A percentile compares a stretch with the other conserved stretches of the same genome.
Evolutionary conservation across 148 eudicot genomes (phyloP).

Genomic region (Rhododendron molle): DNA sequence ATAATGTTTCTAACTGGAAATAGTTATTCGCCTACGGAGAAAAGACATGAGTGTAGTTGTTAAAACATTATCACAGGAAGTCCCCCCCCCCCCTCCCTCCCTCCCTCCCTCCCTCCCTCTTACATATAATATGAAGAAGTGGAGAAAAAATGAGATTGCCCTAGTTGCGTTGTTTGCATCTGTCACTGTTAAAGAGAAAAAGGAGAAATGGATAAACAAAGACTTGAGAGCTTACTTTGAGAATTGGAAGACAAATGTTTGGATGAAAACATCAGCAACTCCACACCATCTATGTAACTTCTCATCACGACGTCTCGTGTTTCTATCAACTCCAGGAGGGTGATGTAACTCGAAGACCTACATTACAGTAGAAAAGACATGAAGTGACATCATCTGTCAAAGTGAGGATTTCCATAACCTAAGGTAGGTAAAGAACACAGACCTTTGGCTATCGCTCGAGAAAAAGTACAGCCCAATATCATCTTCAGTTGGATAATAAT

Average conservation of each 20-base stretch:
- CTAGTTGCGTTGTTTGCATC: not conserved
- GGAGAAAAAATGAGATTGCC: not conserved
- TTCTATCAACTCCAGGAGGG: constrained; percentile 36
- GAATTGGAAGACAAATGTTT: constrained; percentile 31
- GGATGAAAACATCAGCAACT: constrained; percentile 60
- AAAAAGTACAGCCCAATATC: constrained; percentile 66
- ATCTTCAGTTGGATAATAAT: constrained; percentile 30
- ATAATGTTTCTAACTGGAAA: not conserved
- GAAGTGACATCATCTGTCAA: not conserved
- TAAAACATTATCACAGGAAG: not conserved
- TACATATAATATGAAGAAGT: not conserved
- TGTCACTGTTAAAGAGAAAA: not conserved
- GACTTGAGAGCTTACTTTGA: constrained; percentile 39
- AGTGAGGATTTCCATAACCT: not conserved
- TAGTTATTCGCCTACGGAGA: not conserved
- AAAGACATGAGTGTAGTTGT: not conserved
- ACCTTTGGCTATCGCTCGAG: constrained; percentile 35
- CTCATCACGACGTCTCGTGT: constrained; percentile 36
- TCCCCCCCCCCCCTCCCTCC: too few species aligned
- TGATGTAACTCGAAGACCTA: constrained; percentile 31
- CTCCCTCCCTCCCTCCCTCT: too few species aligned
- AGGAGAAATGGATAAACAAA: constrained; percentile 1
- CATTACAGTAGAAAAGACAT: constrained; percentile 5
- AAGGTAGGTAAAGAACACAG: not conserved
- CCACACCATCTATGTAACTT: constrained; percentile 38